Evolutionary conservation across 2,329 filamentous ascomycete species (phyloP).

Genomic region (Emmonsiellopsis sp.): DNA sequence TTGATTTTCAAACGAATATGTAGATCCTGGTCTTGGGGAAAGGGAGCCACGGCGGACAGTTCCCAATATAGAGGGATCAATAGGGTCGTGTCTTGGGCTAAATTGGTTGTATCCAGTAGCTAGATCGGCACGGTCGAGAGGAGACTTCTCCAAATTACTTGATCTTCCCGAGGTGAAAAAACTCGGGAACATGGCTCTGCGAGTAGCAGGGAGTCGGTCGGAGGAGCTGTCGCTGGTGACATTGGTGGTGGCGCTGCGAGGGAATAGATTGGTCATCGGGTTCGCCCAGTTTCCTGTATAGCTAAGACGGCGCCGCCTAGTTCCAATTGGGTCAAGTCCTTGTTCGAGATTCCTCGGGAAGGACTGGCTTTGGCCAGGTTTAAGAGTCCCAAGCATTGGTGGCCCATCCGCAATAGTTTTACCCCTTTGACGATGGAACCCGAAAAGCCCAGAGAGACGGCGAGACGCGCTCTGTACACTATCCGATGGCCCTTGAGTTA

Average conservation of each 20-base stretch:
- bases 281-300: slow-evolving; percentile 49
- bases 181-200: slow-evolving; percentile 31
- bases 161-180: slow-evolving; percentile 34
- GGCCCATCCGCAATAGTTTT: slow-evolving; percentile 54
- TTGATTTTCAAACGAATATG: slow-evolving; percentile 45
- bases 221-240: slow-evolving; percentile 35
- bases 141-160: slow-evolving; percentile 19
- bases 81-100: slow-evolving; percentile 37
- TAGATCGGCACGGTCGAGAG: slow-evolving; percentile 24
- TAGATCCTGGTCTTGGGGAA: slow-evolving; percentile 43
- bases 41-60: slow-evolving; percentile 34
- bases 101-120: slow-evolving; percentile 39
- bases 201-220: slow-evolving; percentile 22
- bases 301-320: slow-evolving; percentile 46
- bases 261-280: slow-evolving; percentile 38
- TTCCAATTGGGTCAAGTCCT: slow-evolving; percentile 42
- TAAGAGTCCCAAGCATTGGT: slow-evolving; percentile 49
- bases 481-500: slow-evolving; percentile 17
- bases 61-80: slow-evolving; percentile 37
- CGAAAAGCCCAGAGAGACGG: slow-evolving; percentile 50
- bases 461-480: slow-evolving; percentile 40
- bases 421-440: slow-evolving; percentile 50
- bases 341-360: slow-evolving; percentile 49
- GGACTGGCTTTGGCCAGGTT: slow-evolving; percentile 54
- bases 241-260: slow-evolving; percentile 35